Evolutionary conservation across 306 rosid species (phyloP).

Genomic region (Lupinus albus): DNA sequence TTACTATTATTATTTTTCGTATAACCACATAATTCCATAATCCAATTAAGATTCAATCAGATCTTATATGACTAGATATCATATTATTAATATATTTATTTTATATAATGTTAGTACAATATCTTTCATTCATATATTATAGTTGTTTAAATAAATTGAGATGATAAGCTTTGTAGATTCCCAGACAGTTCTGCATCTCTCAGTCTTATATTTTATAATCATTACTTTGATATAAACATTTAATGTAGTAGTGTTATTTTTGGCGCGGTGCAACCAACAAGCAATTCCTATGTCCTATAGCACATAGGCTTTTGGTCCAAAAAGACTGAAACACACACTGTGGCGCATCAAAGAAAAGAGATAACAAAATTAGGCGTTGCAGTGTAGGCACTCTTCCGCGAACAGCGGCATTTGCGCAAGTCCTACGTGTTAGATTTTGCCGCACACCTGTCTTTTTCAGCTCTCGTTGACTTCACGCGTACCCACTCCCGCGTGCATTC

Average conservation of each 20-base stretch:
- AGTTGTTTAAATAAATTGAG: too few relatives aligned
- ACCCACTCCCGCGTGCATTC: conserved; percentile 3
- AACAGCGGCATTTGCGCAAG: conserved; percentile 67
- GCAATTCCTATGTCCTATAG: conserved; percentile 19
- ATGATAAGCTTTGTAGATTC: neutral
- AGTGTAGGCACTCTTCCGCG: too few relatives aligned
- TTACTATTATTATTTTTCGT: too few relatives aligned
- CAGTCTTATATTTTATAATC: neutral
- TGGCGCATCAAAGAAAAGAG: conserved; percentile 16
- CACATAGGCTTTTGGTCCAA: neutral
- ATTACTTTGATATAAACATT: neutral
- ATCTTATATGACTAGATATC: too few relatives aligned
- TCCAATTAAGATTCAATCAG: too few relatives aligned
- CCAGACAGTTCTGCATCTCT: neutral
- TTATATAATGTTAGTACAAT: too few relatives aligned
- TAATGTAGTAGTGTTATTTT: too few relatives aligned
- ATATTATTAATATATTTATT: too few relatives aligned
- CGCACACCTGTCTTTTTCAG: conserved; percentile 50
- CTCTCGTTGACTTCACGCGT: conserved; percentile 39
- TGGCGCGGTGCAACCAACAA: neutral
- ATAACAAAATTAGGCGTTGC: conserved; percentile 30
- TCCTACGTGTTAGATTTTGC: conserved; percentile 61
- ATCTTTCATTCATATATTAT: too few relatives aligned
- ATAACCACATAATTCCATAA: too few relatives aligned
- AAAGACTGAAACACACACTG: neutral